These are phyloP conservation scores for Sphenostylis stenocarpa DNA, from an alignment of 306 rosid genomes.

Conservation along the genomic window DNA sequence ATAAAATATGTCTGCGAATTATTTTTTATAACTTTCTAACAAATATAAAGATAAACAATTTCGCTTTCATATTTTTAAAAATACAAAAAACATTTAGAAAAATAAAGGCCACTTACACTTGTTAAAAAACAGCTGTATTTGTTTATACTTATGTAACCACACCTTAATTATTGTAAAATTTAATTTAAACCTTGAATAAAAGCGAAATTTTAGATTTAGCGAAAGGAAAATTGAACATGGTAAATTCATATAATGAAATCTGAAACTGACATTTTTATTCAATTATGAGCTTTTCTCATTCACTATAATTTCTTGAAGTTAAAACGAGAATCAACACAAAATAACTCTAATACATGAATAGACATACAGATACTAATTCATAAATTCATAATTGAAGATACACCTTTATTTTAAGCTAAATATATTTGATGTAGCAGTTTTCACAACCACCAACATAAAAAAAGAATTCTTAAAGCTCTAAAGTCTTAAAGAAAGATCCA, in stretches of 20 bases:
- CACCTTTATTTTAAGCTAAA: not conserved
- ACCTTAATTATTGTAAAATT: too few relatives aligned
- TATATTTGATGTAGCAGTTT: not conserved
- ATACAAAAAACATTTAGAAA: too few relatives aligned
- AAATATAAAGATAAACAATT: too few relatives aligned
- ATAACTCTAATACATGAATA: not conserved
- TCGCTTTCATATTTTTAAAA: too few relatives aligned
- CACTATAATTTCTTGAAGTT: not conserved
- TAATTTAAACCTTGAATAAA: too few relatives aligned
- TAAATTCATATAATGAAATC: not conserved
- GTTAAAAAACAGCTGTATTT: too few relatives aligned
- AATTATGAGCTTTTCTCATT: not conserved
- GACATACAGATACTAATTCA: not conserved
- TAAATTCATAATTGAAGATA: not conserved
- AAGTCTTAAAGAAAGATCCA: conserved; percentile 46
- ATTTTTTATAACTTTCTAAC: too few relatives aligned
- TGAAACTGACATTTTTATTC: not conserved
- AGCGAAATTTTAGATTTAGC: too few relatives aligned
- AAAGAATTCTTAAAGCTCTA: not conserved
- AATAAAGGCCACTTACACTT: too few relatives aligned
- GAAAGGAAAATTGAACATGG: too few relatives aligned
- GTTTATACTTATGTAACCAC: too few relatives aligned
- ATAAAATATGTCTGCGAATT: too few relatives aligned
- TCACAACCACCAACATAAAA: not conserved
- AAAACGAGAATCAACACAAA: not conserved